Base-by-base conservation (phyloP, 2,329 filamentous ascomycete species). In the Phialemonium atrogriseum region DNA sequence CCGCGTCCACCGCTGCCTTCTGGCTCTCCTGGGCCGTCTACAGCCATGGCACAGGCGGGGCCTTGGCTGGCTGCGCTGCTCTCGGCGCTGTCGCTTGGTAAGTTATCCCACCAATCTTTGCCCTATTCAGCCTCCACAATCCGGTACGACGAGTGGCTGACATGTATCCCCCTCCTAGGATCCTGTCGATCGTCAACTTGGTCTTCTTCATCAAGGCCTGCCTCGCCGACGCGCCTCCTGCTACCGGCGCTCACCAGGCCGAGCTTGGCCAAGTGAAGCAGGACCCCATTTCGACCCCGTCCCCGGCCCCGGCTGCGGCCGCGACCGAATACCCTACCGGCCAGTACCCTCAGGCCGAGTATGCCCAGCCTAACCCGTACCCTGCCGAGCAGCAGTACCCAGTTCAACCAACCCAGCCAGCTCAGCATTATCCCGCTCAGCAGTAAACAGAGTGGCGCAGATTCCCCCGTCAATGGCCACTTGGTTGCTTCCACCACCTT, bases 1-100 rank as follows among this genome's bases (percentile, higher is more conserved):
- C 60, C 5, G 56, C 58, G 8, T 54, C 52, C 12, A 48, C 49
- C 43, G 55, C 58, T 11, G 35, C 49, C 6, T 35, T 43, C 14
- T 49, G 48, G 17, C 41, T 52, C 11, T 33, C 25, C 12, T 31
- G 33, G 5, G 35, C 35, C 24, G 29, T 30, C 17, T 45, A 40
- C 23, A 33, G 23, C 15, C 38, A 40, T 21, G 34, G 39, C 1
- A 49, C 49, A 20, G 54, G 59, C 20, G 42, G 47, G 14, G 54
- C 52, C 5, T 46, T 64, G 27, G 60, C 52, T 8, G 62, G 51
- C 12, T 55, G 46, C 22, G 59, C 62, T 13, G 61, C 50, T 18
- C 33, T 68, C 5, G 64, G 63, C 4, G 60, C 59, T 8, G 13
- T 64, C 11, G 45, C 49, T 11, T 67, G 63, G 59, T 60, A 34